Base-by-base conservation (phyloP, 2,329 filamentous ascomycete genomes). In the Xylaria hypoxylon region DNA sequence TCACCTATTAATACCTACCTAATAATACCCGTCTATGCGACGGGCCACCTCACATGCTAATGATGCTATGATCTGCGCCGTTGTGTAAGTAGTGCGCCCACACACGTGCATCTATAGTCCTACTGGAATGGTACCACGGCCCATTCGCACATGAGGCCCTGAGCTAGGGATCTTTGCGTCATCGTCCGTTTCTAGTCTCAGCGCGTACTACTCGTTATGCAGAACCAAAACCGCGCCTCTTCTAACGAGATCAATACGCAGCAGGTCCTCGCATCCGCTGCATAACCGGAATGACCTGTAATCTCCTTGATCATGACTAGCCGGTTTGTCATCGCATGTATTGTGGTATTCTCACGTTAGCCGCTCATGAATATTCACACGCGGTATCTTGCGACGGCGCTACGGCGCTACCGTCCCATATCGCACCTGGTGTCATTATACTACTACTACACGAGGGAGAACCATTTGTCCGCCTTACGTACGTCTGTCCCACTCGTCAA, bases 211-310 rank as follows among this genome's bases (percentile, higher is more conserved):
- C 40, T 24, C 40, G 28, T 60, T 33, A 57, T 64, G 57, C 61
- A 64, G 31, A 67, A 55, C 31, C 44, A 38, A 35, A 35, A 5
- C 31, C 31, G 40, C 45, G 57, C 42, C 61, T 56, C 61, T 45
- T 24, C 40, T 40, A 53, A 67, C 24, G 56, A 64, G 50, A 24
- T 52, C 52, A n/a, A 51, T 50, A 50, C 51, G 51, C 55, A 28
- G 42, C 53, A 45, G 40, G 38, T 22, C 35, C 56, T 57, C 61
- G 50, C 51, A 51, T 60, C 8, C 40, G 55, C 59, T 35, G 64
- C 64, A 67, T 67, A 57, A 38, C 47, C 60, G 44, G 57, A 31
- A 57, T 64, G 45, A 22, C 45, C 44, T 61, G 33, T 61, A 59
- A 64, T 64, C 45, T 67, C 61, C 61, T 58, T n/a, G 4, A 6